Conservation (phyloP, 352 stramenopile species). For the Vaucheria bursata region DNA sequence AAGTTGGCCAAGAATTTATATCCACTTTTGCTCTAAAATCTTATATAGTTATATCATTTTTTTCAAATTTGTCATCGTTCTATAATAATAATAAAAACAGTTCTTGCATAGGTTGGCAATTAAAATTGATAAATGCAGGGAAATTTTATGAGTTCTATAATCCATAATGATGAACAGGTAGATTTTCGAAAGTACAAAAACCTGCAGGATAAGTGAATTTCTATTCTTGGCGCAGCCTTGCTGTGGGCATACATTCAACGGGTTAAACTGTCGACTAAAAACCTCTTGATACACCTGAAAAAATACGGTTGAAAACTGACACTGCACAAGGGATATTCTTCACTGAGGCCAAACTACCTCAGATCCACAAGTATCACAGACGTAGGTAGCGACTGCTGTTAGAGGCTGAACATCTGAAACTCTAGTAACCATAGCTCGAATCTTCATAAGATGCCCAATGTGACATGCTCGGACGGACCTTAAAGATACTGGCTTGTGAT, state of each 20-base stretch:
- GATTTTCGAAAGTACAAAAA: no score
- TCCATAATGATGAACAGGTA: no score
- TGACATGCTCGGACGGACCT: constrained; percentile 56
- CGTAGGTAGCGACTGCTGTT: constrained; percentile 92
- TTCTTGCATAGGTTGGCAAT: no score
- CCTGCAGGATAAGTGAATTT: no score
- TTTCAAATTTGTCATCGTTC: no score
- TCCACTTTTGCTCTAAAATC: no score
- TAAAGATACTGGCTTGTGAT: constrained; percentile 18
- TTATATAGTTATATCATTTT: no score
- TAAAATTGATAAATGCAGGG: no score
- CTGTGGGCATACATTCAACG: constrained; percentile 28
- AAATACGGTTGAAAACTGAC: constrained; percentile 48
- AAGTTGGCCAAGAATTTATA: no score
- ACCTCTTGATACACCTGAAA: constrained; percentile 94
- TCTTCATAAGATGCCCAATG: constrained; percentile 87
- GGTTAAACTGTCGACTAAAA: constrained; percentile 36
- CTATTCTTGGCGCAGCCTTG: no score
- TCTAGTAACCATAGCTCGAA: constrained; percentile 96
- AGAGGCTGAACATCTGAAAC: constrained; percentile 95
- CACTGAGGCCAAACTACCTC: neutral
- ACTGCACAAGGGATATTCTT: neutral
- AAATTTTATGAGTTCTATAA: no score
- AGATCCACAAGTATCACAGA: constrained; percentile 75
- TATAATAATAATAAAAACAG: no score